Evolutionary conservation across 129 eudicot species (phyloP).

Genomic region (Flaveria trinervia): DNA sequence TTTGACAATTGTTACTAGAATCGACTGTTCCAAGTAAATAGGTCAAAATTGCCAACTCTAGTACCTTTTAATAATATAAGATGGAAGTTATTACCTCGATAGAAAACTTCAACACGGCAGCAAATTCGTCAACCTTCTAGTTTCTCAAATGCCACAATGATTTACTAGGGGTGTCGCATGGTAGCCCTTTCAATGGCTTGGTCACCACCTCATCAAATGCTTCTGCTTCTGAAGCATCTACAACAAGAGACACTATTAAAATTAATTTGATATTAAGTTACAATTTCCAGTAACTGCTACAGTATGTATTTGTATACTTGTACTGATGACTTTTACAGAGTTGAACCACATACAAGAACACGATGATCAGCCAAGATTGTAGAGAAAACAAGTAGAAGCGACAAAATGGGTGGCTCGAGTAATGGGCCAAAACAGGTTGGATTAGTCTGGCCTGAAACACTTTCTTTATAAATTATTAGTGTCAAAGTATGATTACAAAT

Average conservation of each 20-base stretch:
- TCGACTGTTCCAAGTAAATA: background rate
- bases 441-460: background rate
- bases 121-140: slow-evolving; percentile 85
- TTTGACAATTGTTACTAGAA: slow-evolving; percentile 2
- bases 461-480: background rate
- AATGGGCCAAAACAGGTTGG: background rate
- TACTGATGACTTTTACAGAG: slow-evolving; percentile 73
- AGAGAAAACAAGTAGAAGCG: background rate
- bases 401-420: background rate
- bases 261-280: slow-evolving; percentile 32
- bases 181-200: slow-evolving; percentile 67
- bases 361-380: slow-evolving; percentile 15
- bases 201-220: slow-evolving; percentile 78
- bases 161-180: slow-evolving; percentile 85
- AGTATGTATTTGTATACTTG: slow-evolving; percentile 98
- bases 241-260: slow-evolving; percentile 55
- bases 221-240: slow-evolving; percentile 96
- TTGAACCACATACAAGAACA: background rate
- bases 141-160: slow-evolving; percentile 93
- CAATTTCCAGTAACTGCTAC: slow-evolving; percentile 89
- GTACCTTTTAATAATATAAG: background rate
- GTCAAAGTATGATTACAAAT: slow-evolving; percentile 12
- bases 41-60: background rate
- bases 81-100: slow-evolving; percentile 62
- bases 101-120: slow-evolving; percentile 63